A percentile compares a stretch with the other conserved stretches of the same genome.
phyloP scores from a whole-genome alignment of 371 early-diverging fungal species.

The Mortierella sp. region DNA sequence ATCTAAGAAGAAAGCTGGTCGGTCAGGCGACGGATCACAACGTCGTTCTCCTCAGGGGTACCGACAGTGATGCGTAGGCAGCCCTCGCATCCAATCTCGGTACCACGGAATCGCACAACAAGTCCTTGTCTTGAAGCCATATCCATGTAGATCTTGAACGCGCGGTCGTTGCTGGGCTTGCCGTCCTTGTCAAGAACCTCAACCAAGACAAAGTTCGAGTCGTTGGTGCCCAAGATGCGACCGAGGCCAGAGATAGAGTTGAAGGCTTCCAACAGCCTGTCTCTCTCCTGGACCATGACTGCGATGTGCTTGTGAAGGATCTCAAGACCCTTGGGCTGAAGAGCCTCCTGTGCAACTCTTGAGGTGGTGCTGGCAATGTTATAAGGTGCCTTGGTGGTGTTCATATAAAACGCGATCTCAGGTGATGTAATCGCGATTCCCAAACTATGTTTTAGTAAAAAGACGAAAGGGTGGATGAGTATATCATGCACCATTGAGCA shows the following conservation, averaged over 20 bases:
- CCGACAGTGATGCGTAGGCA: constrained; percentile 96
- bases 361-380: constrained; percentile 94
- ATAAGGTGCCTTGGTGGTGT: constrained; percentile 98
- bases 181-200: constrained; percentile 78
- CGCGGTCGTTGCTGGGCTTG: constrained; percentile 78
- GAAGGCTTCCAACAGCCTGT: constrained; percentile 70
- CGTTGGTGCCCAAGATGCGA: constrained; percentile 84
- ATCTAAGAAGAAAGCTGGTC: constrained; percentile 57
- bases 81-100: constrained; percentile 91
- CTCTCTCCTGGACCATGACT: constrained; percentile 75
- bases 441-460: constrained; percentile 60
- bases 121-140: constrained; percentile 89
- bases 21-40: constrained; percentile 61
- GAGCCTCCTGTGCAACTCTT: constrained; percentile 81
- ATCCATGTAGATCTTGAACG: constrained; percentile 80
- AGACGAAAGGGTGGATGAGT: not conserved
- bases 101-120: constrained; percentile 95
- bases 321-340: constrained; percentile 78
- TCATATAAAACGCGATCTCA: constrained; percentile 88
- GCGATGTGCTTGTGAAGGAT: constrained; percentile 75
- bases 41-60: constrained; percentile 84
- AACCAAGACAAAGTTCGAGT: constrained; percentile 96
- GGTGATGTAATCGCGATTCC: constrained; percentile 90
- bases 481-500: not conserved
- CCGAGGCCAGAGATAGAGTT: constrained; percentile 70